Evolutionary conservation across 768 basidiomycete species (phyloP), one percentile per base, ranked within the genome.

Genomic region (Brasilioporus rufonigricans): DNA sequence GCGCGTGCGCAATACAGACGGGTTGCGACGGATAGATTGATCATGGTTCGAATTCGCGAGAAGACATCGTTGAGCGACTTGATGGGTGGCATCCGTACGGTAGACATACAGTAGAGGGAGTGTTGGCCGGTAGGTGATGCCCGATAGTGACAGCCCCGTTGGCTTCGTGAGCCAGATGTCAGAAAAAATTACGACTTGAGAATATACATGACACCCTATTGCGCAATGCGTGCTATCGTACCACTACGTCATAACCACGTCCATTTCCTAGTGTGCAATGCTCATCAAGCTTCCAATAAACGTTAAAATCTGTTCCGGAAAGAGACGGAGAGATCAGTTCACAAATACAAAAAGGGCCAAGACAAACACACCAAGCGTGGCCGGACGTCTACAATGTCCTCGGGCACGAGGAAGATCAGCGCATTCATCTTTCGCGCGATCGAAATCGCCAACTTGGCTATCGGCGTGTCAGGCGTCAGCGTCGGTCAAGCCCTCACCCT

Each of bases 351-450:
- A 19, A 45, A 12, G 0, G 6, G 5, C 1, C 4, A 26, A 1
- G 53, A 27, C 33, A 29, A 19, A 78, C 89, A 38, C 68, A 96
- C 93, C 69, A 97, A 78, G 55, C 92, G 85, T 31, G 93, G 85
- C 40, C 96, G 86, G 56, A 98, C 82, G 69, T 98, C 95, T 33
- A 98, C 93, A 62, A 98, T 94, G 73, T 94, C 94, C 67, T 98
- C 96, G 0, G 96, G 94, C 0, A 98, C 96, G 55, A 98, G 75
- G 81, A 98, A 98, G 64, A 98, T 98, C 62, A 97, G 73, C 5
- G 92, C 91, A 50, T 93, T 91, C 87, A 95, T 87, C 81, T 98
- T 98, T 66, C 96, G 81, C n/a, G 96, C 95, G 62, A 98, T 98
- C 3, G 96, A 98, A 63, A 98, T 98, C 9, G 93, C 96, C 59